Percentiles rank a stretch among this genome's conserved stretches.
Evolutionary conservation across 192 early-diverging fungal species (phyloP).

Genomic region (Pilaira anomala): DNA sequence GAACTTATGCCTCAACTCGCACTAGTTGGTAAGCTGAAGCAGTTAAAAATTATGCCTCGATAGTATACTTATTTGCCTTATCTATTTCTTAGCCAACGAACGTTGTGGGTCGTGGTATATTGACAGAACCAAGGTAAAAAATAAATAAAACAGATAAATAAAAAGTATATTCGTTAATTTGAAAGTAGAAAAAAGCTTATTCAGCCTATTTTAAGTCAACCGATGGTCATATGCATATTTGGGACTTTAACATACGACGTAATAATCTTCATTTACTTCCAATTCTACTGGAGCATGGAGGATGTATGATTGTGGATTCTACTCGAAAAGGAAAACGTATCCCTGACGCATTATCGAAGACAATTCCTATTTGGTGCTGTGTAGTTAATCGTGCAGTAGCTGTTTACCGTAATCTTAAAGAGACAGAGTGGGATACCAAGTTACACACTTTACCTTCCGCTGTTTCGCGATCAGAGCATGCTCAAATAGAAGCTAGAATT

Average conservation of each 20-base stretch:
- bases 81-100: conserved; percentile 64
- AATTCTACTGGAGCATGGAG: conserved; percentile 48
- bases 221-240: conserved; percentile 83
- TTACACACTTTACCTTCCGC: conserved; percentile 62
- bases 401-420: conserved; percentile 18
- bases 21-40: conserved; percentile 44
- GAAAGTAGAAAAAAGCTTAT: conserved; percentile 36
- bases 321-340: conserved; percentile 82
- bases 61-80: background rate
- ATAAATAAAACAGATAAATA: background rate
- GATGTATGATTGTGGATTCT: conserved; percentile 86
- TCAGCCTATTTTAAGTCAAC: conserved; percentile 93
- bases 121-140: conserved; percentile 51
- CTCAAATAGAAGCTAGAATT: conserved; percentile 60
- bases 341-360: conserved; percentile 82
- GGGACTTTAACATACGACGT: conserved; percentile 81
- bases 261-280: conserved; percentile 73
- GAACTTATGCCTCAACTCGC: conserved; percentile 56
- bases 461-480: conserved; percentile 68
- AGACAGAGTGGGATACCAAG: conserved; percentile 47
- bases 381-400: conserved; percentile 63
- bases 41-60: background rate
- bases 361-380: conserved; percentile 88
- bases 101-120: conserved; percentile 89
- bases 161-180: background rate